phyloP scores from a whole-genome alignment of 169 alveolate genomes.

The Plasmodium inui region DNA sequence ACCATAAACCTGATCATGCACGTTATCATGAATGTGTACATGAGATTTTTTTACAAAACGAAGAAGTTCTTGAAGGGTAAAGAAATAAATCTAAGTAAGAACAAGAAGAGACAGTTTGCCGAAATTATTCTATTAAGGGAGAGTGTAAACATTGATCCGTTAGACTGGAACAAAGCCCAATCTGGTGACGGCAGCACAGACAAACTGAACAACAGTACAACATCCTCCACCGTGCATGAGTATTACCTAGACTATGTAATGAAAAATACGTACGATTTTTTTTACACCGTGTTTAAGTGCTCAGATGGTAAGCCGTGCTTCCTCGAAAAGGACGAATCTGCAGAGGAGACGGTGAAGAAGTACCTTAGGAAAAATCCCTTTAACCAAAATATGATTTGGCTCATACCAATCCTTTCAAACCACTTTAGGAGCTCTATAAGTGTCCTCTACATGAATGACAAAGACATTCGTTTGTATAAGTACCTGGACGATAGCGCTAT shows the following conservation, averaged over 20 bases:
- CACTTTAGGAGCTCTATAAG: conserved; percentile 42
- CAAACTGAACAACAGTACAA: not conserved
- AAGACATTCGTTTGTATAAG: conserved; percentile 44
- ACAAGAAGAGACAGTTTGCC: conserved; percentile 12
- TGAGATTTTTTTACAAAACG: conserved; percentile 21
- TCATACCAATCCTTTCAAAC: conserved; percentile 51
- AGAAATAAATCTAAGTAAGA: conserved; percentile 14
- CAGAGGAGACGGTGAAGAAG: not conserved
- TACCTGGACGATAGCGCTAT: conserved; percentile 34
- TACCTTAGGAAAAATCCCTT: conserved; percentile 29
- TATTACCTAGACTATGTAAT: conserved; percentile 27
- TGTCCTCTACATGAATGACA: conserved; percentile 17
- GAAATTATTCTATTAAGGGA: conserved; percentile 10
- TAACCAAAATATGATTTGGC: conserved; percentile 72
- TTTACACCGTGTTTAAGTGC: conserved; percentile 33
- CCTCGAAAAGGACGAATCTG: conserved; percentile 7
- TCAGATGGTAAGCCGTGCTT: conserved; percentile 11
- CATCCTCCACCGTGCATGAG: not conserved
- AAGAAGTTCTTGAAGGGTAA: not conserved
- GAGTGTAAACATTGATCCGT: not conserved
- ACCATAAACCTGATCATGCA: not conserved
- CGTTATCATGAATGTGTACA: conserved; percentile 21
- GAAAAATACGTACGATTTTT: conserved; percentile 26
- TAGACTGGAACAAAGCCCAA: not conserved
- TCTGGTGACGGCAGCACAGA: not conserved